phyloP scores from a whole-genome alignment of 495 filamentous ascomycete species.

The Chaetomidium leptoderma region DNA sequence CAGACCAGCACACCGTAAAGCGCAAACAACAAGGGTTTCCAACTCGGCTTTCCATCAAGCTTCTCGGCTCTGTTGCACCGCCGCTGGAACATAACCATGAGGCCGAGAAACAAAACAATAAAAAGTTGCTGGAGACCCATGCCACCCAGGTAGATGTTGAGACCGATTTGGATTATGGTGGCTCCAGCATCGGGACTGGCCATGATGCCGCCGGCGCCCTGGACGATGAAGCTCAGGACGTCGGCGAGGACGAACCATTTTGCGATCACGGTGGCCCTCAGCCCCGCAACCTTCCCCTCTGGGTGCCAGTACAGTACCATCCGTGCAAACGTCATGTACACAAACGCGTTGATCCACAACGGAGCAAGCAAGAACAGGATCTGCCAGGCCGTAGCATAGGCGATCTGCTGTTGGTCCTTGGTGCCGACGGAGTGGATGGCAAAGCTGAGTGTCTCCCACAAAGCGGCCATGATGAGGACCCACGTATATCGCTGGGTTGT shows the following conservation, averaged over 20 bases:
- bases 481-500: constrained; percentile 36
- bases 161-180: constrained; percentile 32
- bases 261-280: constrained; percentile 49
- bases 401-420: constrained; percentile 37
- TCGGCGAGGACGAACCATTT: constrained; percentile 62
- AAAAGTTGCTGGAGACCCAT: constrained; percentile 59
- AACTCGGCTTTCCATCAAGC: constrained; percentile 23
- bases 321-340: constrained; percentile 65
- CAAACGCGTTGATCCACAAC: constrained; percentile 59
- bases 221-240: constrained; percentile 59
- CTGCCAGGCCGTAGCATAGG: constrained; percentile 26
- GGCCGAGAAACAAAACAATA: constrained; percentile 48
- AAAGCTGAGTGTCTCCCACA: constrained; percentile 40
- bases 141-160: constrained; percentile 59
- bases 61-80: constrained; percentile 24
- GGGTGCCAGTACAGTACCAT: constrained; percentile 58
- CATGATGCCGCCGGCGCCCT: constrained; percentile 51
- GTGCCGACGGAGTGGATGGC: constrained; percentile 34
- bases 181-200: constrained; percentile 26
- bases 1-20: constrained; percentile 49
- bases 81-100: constrained; percentile 48
- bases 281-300: constrained; percentile 40
- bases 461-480: constrained; percentile 37
- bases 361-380: constrained; percentile 46
- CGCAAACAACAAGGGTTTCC: constrained; percentile 46